Evolutionary conservation across 2,329 filamentous ascomycete species (phyloP), one percentile per base, ranked within the genome.

Genomic region (Tolypocladium tundrense): DNA sequence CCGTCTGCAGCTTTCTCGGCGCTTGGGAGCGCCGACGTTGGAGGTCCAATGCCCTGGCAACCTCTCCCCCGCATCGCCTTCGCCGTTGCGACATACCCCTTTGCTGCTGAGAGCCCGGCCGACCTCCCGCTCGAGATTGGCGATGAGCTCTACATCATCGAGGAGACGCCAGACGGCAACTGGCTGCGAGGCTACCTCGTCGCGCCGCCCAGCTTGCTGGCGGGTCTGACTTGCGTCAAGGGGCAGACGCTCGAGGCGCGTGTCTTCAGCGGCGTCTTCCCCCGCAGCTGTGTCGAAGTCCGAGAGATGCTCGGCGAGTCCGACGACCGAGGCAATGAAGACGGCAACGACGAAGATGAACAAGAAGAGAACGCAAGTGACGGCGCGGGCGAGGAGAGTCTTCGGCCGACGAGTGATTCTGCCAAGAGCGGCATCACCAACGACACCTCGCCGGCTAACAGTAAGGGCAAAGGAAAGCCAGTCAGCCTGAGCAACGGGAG

Each of bases 181-280:
- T 99, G 94, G 95, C 88, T 93, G 73, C 88, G 94, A 57, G 94
- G 94, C 59, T 99, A 99, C 74, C 82, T 99, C 60, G 88, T 99
- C 64, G 91, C 94, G 62, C 93, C 94, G 56, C 94, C 94, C 24
- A 96, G 91, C 65, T 78, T 99, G 70, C 83, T 99, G 59, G 90
- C 94, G 21, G 94, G 93, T 53, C 77, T 99, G 70, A 97, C 91
- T 13, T 93, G 88, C 61, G 86, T 88, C 67, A 93, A 91, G 71
- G 93, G 94, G 53, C 91, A 97, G 72, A 95, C 92, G 0, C 85
- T 97, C 39, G 93, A 97, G 75, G 91, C 93, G 60, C 86, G 94
- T 63, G 94, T 99, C 59, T 99, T 97, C 71, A 96, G 92, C n/a
- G 94, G 94, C 66, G 96, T 99, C 67, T 99, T 99, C 69, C 94